Evolutionary conservation across 2,329 filamentous ascomycete species (phyloP).

Genomic region (Pezicula carpinea): DNA sequence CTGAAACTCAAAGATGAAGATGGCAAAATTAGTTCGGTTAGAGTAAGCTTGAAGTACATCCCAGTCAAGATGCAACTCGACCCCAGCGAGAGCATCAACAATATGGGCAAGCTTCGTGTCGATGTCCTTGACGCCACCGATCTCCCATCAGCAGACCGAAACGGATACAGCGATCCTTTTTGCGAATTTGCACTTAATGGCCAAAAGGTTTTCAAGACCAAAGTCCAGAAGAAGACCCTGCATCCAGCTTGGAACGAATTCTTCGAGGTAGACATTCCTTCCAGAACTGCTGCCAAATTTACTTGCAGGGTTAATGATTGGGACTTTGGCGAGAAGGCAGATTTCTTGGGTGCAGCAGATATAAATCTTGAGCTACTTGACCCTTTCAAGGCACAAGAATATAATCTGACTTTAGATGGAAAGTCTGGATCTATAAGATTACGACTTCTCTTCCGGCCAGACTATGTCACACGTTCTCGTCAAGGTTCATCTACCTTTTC

Average conservation of each 20-base stretch:
- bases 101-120: slow-evolving; percentile 93
- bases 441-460: slow-evolving; percentile 85
- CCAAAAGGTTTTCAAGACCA: slow-evolving; percentile 89
- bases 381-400: slow-evolving; percentile 77
- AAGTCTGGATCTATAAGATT: slow-evolving; percentile 82
- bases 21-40: slow-evolving; percentile 73
- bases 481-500: slow-evolving; percentile 92
- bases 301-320: slow-evolving; percentile 84
- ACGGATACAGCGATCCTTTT: slow-evolving; percentile 95
- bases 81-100: slow-evolving; percentile 96
- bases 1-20: slow-evolving; percentile 75
- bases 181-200: slow-evolving; percentile 91
- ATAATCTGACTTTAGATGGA: slow-evolving; percentile 73
- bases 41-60: slow-evolving; percentile 90
- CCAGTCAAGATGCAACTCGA: slow-evolving; percentile 93
- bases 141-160: slow-evolving; percentile 89
- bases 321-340: slow-evolving; percentile 93
- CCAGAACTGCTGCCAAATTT: slow-evolving; percentile 81
- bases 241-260: slow-evolving; percentile 94
- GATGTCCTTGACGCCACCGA: slow-evolving; percentile 83
- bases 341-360: slow-evolving; percentile 73
- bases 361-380: slow-evolving; percentile 79
- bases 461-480: slow-evolving; percentile 80
- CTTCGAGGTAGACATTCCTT: slow-evolving; percentile 80
- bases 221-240: slow-evolving; percentile 93